Evolutionary conservation across 2,329 filamentous ascomycete species (phyloP), one percentile per base, ranked within the genome.

Genomic region (Diaporthe vexans): DNA sequence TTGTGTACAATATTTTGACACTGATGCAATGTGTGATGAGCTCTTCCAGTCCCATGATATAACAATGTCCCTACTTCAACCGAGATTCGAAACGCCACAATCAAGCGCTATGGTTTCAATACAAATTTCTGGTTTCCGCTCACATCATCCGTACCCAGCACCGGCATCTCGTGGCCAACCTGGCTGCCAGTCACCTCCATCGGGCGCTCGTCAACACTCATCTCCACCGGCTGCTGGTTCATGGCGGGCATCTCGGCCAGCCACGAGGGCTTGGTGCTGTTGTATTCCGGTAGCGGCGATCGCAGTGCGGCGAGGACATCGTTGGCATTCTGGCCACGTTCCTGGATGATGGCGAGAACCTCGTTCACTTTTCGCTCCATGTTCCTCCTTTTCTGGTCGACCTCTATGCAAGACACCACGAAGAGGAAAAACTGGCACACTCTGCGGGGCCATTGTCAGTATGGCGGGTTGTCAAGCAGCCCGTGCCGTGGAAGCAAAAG

Each of bases 241-340:
- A 71, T 10, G n/a, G 69, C 56, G 15, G 56, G 54, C 69, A 71
- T 71, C 43, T 71, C 69, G 4, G 37, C 33, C 0, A 43, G 69
- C 69, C 56, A 61, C 3, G 69, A 51, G 29, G 69, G 69, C 29
- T 71, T 61, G 29, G 56, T 71, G 17, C 56, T 61, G 21, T 71
- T n/a, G 11, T 52, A 46, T 5, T 19, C 54, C 2, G 69, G 24
- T 9, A 24, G 69, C 56, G 29, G 43, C 11, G 29, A 52, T 48
- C 63, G 63, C 5, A 71, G 56, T 33, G 40, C 17, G 11, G 69
- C 69, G 11, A 71, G 56, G 19, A 57, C 52, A 9, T 71, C 69
- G 17, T 51, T 59, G 43, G 69, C 40, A 7, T 61, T 71, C 4
- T 61, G 43, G 10, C 56, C 69, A 17, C 69, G 69, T 10, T 48